These are phyloP conservation scores for Onygena corvina DNA, from an alignment of 2,329 filamentous ascomycete species.

Conservation along the genomic window DNA sequence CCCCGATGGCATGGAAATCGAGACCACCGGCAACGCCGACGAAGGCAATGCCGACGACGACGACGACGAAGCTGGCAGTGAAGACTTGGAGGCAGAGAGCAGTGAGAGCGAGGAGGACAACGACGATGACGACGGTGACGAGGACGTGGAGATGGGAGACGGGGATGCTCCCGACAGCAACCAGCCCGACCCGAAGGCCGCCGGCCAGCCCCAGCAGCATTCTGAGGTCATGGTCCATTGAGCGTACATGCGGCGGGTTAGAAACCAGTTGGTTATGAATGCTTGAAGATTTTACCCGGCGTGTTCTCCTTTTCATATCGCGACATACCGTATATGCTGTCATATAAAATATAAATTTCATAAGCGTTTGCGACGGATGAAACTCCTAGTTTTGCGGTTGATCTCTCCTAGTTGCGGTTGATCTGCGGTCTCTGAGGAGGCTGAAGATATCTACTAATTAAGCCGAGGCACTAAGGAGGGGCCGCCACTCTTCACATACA, in stretches of 20 bases:
- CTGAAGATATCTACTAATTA: not conserved
- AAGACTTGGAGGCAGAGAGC: constrained; percentile 67
- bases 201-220: constrained; percentile 24
- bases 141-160: constrained; percentile 48
- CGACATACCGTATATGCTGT: not conserved
- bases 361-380: not conserved
- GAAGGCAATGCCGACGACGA: constrained; percentile 37
- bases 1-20: constrained; percentile 60
- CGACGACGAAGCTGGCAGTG: constrained; percentile 36
- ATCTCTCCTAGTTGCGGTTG: not conserved
- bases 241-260: constrained; percentile 7
- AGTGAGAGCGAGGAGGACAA: constrained; percentile 56
- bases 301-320: not conserved
- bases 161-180: constrained; percentile 32
- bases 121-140: constrained; percentile 44
- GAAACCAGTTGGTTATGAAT: constrained; percentile 3
- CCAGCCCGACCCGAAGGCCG: constrained; percentile 17
- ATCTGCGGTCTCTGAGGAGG: not conserved
- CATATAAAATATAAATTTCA: constrained; percentile 3
- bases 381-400: not conserved
- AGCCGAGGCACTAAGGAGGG: constrained; percentile 5
- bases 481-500: not conserved
- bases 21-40: constrained; percentile 41
- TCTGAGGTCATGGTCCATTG: constrained; percentile 39
- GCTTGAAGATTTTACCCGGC: constrained; percentile 1